These are phyloP conservation scores for Excoecaria agallocha DNA, from an alignment of 345 rosid genomes.

Conservation along the genomic window DNA sequence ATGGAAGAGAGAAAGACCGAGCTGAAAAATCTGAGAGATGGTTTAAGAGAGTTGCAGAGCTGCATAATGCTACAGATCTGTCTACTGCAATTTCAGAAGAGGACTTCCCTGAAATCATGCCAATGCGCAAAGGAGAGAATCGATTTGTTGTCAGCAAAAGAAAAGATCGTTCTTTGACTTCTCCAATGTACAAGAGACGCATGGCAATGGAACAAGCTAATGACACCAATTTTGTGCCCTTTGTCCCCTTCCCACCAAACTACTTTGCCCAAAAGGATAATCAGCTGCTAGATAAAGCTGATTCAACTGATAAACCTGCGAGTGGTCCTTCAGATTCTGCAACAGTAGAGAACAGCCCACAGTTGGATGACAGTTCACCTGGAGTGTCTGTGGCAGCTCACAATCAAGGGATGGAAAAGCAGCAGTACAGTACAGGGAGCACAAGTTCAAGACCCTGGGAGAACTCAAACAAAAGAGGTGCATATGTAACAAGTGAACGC, in stretches of 20 bases:
- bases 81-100: slow-evolving; percentile 23
- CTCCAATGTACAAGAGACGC: slow-evolving; percentile 66
- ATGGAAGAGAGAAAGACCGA: slow-evolving; percentile 38
- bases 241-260: slow-evolving; percentile 80
- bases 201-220: slow-evolving; percentile 54
- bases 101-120: slow-evolving; percentile 28
- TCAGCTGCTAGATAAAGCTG: slow-evolving; percentile 32
- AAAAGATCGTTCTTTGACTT: slow-evolving; percentile 32
- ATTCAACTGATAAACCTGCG: slow-evolving; percentile 22
- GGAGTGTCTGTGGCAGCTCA: slow-evolving; percentile 6
- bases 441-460: slow-evolving; percentile 15
- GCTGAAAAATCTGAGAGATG: slow-evolving; percentile 47
- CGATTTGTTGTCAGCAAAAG: slow-evolving; percentile 32
- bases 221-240: slow-evolving; percentile 61
- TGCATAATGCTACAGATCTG: slow-evolving; percentile 28
- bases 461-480: slow-evolving; percentile 15
- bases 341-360: slow-evolving; percentile 26
- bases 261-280: slow-evolving; percentile 59
- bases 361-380: slow-evolving; percentile 8
- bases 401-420: slow-evolving; percentile 26
- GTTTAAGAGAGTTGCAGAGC: slow-evolving; percentile 34
- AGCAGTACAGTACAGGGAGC: slow-evolving; percentile 15
- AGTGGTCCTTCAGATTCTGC: slow-evolving; percentile 29
- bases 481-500: slow-evolving; percentile 15
- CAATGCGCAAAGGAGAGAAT: slow-evolving; percentile 30